A percentile compares a stretch with the other conserved stretches of the same genome.
Conservation (phyloP, 2,329 filamentous ascomycete genomes). For the Aspergillus fischeri region DNA sequence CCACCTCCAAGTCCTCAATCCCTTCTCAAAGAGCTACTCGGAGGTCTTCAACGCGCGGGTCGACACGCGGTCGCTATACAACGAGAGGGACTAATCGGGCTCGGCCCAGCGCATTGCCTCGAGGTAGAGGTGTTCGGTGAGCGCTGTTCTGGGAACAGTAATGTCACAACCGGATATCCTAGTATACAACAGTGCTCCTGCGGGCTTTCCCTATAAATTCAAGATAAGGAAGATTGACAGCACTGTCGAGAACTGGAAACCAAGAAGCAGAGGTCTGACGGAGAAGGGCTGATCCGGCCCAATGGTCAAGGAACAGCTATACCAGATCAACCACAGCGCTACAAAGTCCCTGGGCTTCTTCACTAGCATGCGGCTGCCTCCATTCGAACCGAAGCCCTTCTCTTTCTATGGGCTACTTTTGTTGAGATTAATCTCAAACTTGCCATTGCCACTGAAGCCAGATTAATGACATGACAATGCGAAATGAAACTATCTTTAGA, state of each 20-base stretch:
- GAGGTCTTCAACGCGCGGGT: conserved; percentile 21
- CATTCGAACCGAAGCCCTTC: not conserved
- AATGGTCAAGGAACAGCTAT: not conserved
- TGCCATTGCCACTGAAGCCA: not conserved
- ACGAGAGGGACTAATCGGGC: conserved; percentile 33
- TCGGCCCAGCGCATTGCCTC: conserved; percentile 37
- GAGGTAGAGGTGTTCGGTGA: conserved; percentile 38
- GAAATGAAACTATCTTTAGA: not conserved
- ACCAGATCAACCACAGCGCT: not conserved
- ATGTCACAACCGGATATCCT: not conserved
- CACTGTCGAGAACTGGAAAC: not conserved
- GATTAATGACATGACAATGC: not conserved
- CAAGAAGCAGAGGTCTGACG: not conserved
- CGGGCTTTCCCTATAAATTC: not conserved
- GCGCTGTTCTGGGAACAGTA: not conserved
- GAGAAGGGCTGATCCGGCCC: too few species aligned
- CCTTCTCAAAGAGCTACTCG: conserved; percentile 20
- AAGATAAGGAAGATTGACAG: not conserved
- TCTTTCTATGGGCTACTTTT: not conserved
- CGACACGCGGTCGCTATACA: conserved; percentile 30
- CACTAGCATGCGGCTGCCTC: not conserved
- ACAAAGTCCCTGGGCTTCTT: not conserved
- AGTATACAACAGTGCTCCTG: not conserved
- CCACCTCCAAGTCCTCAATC: conserved; percentile 30
- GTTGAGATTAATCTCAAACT: not conserved